Evolutionary conservation across 2,329 filamentous ascomycete species (phyloP), one percentile per base, ranked within the genome.

Genomic region (Rachicladosporium sp.): DNA sequence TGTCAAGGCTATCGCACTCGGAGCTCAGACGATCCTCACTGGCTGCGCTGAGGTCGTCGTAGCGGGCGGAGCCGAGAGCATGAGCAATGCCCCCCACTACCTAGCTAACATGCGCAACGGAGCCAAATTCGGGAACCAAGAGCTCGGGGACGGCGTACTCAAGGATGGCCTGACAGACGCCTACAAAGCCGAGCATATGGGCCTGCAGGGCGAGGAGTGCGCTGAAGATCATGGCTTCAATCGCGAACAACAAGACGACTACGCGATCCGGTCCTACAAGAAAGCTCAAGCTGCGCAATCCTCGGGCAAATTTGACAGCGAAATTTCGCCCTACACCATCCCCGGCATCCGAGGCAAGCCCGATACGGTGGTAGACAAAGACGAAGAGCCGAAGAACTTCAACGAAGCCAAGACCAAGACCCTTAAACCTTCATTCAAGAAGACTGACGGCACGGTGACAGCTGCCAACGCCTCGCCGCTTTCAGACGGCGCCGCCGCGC

Each of bases 71-170:
- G 79, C 89, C 52, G 91, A 98, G 72, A 94, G 87, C 71, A 98
- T 98, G 91, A 94, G 88, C 59, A 96, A 96, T 70, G 74, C 82
- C 40, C 91, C 91, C 37, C 88, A 98, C 71, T 98, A 98, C 71
- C 81, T 95, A 38, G 83, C 87, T 49, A 83, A 71, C 63, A 72
- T 94, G 53, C 83, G 91, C 62, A 81, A 67, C 50, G 91, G 91
- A 51, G 79, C 82, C 64, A 96, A 96, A 69, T 98, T 93, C 65
- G 91, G 91, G 55, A 78, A 96, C 67, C 82, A 89, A 68, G 78
- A 72, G 38, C 72, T 98, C 50, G 73, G 95, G 39, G 91, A 98
- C 58, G 89, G 86, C 52, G 78, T 98, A 49, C 75, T 95, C 56
- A 88, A 88, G 71, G 91, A 98, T 59, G 91, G 91, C 50, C 73